These are phyloP conservation scores for Wickerhamomyces mucosus DNA, from an alignment of 805 yeast species.

Conservation along the genomic window DNA sequence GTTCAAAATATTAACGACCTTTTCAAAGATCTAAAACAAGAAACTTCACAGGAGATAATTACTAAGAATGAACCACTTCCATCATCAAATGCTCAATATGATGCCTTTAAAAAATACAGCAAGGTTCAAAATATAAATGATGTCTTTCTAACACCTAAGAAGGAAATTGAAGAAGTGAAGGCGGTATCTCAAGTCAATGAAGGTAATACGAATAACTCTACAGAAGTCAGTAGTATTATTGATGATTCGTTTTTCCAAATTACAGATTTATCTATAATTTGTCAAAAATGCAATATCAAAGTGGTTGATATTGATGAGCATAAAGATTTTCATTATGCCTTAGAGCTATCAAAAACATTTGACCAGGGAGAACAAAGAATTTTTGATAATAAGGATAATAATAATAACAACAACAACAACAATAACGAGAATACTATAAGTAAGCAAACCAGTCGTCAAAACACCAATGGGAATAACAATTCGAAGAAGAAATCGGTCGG, in stretches of 20 bases:
- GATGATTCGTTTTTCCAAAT: too few relatives aligned
- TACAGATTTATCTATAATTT: too few relatives aligned
- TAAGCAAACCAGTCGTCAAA: neutral
- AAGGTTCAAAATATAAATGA: too few relatives aligned
- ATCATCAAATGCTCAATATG: too few relatives aligned
- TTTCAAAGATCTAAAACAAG: neutral
- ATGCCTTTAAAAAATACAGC: too few relatives aligned
- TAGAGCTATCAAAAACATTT: constrained; percentile 31
- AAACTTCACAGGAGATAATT: neutral
- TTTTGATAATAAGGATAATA: constrained; percentile 5
- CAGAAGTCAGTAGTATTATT: too few relatives aligned
- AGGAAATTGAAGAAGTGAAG: too few relatives aligned
- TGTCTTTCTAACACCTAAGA: too few relatives aligned
- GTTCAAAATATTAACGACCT: neutral
- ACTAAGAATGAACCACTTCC: too few relatives aligned
- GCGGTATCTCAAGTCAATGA: too few relatives aligned
- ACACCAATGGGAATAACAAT: neutral
- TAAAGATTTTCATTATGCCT: constrained; percentile 44
- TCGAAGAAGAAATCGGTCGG: neutral
- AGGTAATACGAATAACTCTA: too few relatives aligned
- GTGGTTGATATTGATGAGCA: constrained; percentile 32
- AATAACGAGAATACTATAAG: neutral
- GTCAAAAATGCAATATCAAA: constrained; percentile 5
- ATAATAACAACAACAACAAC: constrained; percentile 2
- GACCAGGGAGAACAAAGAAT: constrained; percentile 5